Evolutionary conservation across 2,329 filamentous ascomycete genomes (phyloP).

Genomic region (Dendryphion nanum): DNA sequence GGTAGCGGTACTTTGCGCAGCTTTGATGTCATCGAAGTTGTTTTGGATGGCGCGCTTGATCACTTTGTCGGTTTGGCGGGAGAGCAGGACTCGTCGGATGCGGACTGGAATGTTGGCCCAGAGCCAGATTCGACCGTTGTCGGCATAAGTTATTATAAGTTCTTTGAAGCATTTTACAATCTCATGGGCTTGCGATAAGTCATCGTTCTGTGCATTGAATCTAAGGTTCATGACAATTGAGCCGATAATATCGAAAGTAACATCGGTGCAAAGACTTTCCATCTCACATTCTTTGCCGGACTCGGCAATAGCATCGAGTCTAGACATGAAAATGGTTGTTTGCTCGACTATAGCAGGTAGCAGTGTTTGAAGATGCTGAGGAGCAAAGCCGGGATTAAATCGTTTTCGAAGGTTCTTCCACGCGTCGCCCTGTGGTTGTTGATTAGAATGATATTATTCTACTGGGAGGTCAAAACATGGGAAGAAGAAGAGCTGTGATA

Average conservation of each 20-base stretch:
- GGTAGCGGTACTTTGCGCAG: conserved; percentile 10
- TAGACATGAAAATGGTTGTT: conserved; percentile 30
- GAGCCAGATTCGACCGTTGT: conserved; percentile 18
- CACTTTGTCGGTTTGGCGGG: conserved; percentile 20
- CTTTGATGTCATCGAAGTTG: conserved; percentile 25
- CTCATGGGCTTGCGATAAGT: conserved; percentile 14
- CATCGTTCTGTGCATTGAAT: conserved; percentile 26
- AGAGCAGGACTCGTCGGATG: conserved; percentile 18
- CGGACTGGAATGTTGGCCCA: conserved; percentile 21
- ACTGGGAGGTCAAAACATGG: not conserved
- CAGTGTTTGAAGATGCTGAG: conserved; percentile 34
- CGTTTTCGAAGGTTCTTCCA: conserved; percentile 38
- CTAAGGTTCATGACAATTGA: conserved; percentile 28
- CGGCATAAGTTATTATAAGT: conserved; percentile 18
- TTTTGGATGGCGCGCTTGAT: conserved; percentile 26
- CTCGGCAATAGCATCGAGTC: conserved; percentile 25
- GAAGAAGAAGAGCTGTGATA: not conserved
- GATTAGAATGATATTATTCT: not conserved
- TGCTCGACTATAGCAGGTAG: conserved; percentile 37
- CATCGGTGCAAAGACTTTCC: conserved; percentile 29
- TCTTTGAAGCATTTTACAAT: conserved; percentile 24
- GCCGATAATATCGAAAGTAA: conserved; percentile 38
- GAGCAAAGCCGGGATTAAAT: conserved; percentile 39
- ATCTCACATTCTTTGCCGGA: conserved; percentile 24
- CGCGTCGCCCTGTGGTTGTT: conserved; percentile 15